phyloP scores from a whole-genome alignment of 192 early-diverging fungal genomes.

The Coemansia sp. region DNA sequence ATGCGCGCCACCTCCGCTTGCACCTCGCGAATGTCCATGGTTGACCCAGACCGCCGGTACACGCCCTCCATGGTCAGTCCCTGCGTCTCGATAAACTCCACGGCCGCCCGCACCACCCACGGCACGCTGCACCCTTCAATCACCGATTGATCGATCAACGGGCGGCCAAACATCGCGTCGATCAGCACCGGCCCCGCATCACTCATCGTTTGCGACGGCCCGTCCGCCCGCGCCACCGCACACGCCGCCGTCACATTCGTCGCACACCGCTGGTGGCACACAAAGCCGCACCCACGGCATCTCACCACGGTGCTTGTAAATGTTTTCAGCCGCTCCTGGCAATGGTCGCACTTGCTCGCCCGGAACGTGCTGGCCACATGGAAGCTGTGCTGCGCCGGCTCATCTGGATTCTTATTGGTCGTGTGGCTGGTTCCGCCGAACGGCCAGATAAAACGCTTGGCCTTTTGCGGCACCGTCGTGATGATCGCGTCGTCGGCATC shows the following conservation, averaged over 20 bases:
- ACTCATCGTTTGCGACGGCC: too few species aligned
- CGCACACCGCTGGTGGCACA: constrained; percentile 53
- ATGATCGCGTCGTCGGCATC: constrained; percentile 53
- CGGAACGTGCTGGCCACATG: constrained; percentile 45
- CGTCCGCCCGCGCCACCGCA: not conserved
- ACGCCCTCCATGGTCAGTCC: constrained; percentile 75
- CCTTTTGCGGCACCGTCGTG: constrained; percentile 47
- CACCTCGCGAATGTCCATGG: constrained; percentile 66
- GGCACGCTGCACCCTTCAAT: constrained; percentile 63
- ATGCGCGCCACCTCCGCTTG: constrained; percentile 65
- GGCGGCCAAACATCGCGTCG: constrained; percentile 66
- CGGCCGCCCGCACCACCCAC: constrained; percentile 65
- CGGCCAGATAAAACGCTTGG: constrained; percentile 55
- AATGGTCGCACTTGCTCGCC: constrained; percentile 49
- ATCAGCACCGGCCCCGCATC: constrained; percentile 17
- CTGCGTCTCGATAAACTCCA: constrained; percentile 66
- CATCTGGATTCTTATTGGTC: constrained; percentile 9
- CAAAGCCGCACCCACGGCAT: constrained; percentile 49
- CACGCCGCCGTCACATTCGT: constrained; percentile 44
- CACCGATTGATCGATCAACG: constrained; percentile 57
- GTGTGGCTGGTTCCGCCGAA: constrained; percentile 31
- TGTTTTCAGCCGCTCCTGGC: constrained; percentile 47
- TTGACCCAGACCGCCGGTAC: constrained; percentile 77
- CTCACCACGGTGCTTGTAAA: constrained; percentile 43
- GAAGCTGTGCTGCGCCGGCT: constrained; percentile 36